Evolutionary conservation across 2,329 filamentous ascomycete genomes (phyloP), one percentile per base, ranked within the genome.

Genomic region (Aspergillus clavatus): DNA sequence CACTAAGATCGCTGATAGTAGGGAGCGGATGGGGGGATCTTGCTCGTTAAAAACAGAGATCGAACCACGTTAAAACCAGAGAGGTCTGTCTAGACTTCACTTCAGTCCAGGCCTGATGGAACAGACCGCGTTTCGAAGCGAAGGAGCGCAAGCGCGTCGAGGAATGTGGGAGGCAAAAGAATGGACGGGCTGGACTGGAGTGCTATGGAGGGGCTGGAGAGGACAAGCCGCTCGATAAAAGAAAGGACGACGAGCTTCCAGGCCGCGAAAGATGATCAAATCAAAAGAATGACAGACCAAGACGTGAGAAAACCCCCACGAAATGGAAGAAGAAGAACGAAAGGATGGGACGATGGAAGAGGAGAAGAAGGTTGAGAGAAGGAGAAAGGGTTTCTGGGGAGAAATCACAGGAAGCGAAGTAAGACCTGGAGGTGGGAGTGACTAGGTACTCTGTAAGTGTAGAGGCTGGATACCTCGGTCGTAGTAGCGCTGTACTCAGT

Each of bases 231-330:
- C 55, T 56, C 48, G 56, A 60, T 58, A 62, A 67, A 65, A 51
- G 63, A 67, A 60, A 35, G 58, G 61, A 60, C 61, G 57, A 63
- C 62, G 59, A 62, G 61, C 57, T 57, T 58, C 63, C 57, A 59
- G 56, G 58, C 56, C 50, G 52, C 54, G 52, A 50, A 41, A 44
- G 8, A 44, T 23, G n/a, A 46, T 45, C 42, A 48, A 49, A 49
- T 42, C 43, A n/a, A 57, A 48, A 38, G 27, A 40, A 39, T 24
- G 23, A 38, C 43, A 42, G 16, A 24, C 50, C 42, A 50, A 44
- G 29, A 19, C 35, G 44, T 35, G 33, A 39, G n/a, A n/a, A n/a
- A 49, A 42, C 40, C 39, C 39, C 39, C 46, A 37, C 36, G 52
- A 45, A 48, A 50, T 46, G 35, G 36, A 41, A 45, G 47, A 49